Percentiles rank a stretch among this genome's conserved stretches.
Conservation (phyloP, 495 filamentous ascomycete genomes). For the Xylaria intraflava region DNA sequence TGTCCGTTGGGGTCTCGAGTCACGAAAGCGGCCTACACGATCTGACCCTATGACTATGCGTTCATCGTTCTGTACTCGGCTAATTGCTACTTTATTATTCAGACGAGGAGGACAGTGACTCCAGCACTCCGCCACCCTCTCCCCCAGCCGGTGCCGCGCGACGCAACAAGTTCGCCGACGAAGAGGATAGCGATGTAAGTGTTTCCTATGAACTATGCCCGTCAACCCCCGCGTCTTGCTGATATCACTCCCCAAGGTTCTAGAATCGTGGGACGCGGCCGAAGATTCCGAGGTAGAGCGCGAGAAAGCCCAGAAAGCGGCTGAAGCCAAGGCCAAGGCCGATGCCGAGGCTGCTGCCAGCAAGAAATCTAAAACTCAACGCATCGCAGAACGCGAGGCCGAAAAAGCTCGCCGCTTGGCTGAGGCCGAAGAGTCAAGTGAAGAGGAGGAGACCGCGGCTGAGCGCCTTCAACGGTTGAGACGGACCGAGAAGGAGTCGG, state of each 20-base stretch:
- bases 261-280: slow-evolving; percentile 95
- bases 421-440: slow-evolving; percentile 50
- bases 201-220: neutral
- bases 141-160: slow-evolving; percentile 51
- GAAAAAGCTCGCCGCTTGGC: slow-evolving; percentile 43
- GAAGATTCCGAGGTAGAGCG: slow-evolving; percentile 96
- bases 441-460: slow-evolving; percentile 64
- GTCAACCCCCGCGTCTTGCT: neutral
- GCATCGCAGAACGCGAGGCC: slow-evolving; percentile 69
- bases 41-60: neutral
- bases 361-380: slow-evolving; percentile 84
- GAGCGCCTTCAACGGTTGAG: slow-evolving; percentile 65
- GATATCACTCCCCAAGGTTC: slow-evolving; percentile 49
- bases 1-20: slow-evolving; percentile 13
- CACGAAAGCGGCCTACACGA: slow-evolving; percentile 19
- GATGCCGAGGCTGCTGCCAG: slow-evolving; percentile 85
- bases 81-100: slow-evolving; percentile 31
- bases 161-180: slow-evolving; percentile 67
- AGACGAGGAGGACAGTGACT: slow-evolving; percentile 66
- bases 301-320: slow-evolving; percentile 84
- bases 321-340: slow-evolving; percentile 79
- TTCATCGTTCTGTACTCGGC: slow-evolving; percentile 11
- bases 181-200: slow-evolving; percentile 81
- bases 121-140: slow-evolving; percentile 52
- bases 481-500: slow-evolving; percentile 74